phyloP scores from a whole-genome alignment of 2,329 filamentous ascomycete species.

The Colletotrichum somersetense region DNA sequence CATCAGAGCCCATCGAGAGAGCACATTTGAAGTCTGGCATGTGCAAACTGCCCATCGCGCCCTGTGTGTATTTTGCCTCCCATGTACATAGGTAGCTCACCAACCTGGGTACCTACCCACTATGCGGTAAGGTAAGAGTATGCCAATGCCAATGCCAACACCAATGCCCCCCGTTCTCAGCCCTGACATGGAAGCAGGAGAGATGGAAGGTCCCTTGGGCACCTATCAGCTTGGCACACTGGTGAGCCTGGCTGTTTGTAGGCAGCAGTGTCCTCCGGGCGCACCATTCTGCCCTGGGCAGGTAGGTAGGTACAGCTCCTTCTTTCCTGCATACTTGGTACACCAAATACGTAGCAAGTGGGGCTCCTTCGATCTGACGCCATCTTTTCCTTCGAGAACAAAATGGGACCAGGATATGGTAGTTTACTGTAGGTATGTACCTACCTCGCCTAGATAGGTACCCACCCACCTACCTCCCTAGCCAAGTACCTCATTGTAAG shows the following conservation, averaged over 20 bases:
- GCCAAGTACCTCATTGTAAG: no score
- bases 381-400: slow-evolving; percentile 41
- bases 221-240: slow-evolving; percentile 15
- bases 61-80: slow-evolving; percentile 9
- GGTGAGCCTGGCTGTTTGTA: slow-evolving; percentile 9
- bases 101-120: no score
- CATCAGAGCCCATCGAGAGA: neutral
- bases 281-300: neutral
- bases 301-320: no score
- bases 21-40: neutral
- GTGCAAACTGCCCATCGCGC: neutral
- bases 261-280: slow-evolving; percentile 4
- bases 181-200: slow-evolving; percentile 24
- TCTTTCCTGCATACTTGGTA: neutral
- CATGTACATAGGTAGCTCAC: neutral
- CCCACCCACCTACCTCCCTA: neutral
- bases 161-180: slow-evolving; percentile 6
- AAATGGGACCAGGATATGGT: slow-evolving; percentile 18
- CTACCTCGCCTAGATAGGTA: no score
- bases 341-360: neutral
- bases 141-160: neutral
- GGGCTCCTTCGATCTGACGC: slow-evolving; percentile 35
- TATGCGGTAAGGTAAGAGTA: neutral
- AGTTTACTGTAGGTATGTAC: neutral
- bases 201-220: neutral